A percentile compares a stretch with the other conserved stretches of the same genome.
These are phyloP conservation scores for Choanephora cucurbitarum DNA, from an alignment of 371 early-diverging fungal genomes.

Conservation along the genomic window DNA sequence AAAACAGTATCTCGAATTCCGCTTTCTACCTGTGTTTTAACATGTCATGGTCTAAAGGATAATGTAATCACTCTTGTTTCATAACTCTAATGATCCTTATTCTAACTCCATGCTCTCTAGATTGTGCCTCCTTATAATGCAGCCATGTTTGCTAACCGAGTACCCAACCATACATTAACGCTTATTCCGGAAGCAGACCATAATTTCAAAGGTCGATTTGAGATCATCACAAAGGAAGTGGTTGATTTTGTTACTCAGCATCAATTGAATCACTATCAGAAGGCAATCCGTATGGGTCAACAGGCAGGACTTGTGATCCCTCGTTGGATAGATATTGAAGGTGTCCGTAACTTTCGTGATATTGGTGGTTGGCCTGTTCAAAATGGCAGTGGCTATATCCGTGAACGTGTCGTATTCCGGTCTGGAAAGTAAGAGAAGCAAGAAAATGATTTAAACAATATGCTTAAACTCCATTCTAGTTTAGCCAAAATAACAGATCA, in stretches of 20 bases:
- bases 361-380: conserved; percentile 57
- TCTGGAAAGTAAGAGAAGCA: conserved; percentile 27
- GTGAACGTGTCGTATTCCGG: conserved; percentile 44
- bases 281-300: conserved; percentile 39
- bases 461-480: conserved; percentile 7
- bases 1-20: conserved; percentile 52
- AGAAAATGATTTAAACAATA: background rate
- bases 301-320: conserved; percentile 27
- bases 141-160: conserved; percentile 51
- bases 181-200: conserved; percentile 62
- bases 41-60: conserved; percentile 61
- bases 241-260: conserved; percentile 43
- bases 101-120: conserved; percentile 25
- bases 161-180: conserved; percentile 51
- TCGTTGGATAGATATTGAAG: conserved; percentile 57
- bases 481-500: conserved; percentile 40
- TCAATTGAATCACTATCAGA: conserved; percentile 37
- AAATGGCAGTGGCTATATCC: conserved; percentile 49
- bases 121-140: conserved; percentile 62
- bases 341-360: conserved; percentile 67
- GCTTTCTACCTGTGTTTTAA: conserved; percentile 55
- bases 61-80: too few relatives aligned
- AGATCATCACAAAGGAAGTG: conserved; percentile 44
- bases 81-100: too few relatives aligned
- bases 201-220: conserved; percentile 51